Conservation (phyloP, 2,329 filamentous ascomycete genomes). For the Fusarium bulbicola region DNA sequence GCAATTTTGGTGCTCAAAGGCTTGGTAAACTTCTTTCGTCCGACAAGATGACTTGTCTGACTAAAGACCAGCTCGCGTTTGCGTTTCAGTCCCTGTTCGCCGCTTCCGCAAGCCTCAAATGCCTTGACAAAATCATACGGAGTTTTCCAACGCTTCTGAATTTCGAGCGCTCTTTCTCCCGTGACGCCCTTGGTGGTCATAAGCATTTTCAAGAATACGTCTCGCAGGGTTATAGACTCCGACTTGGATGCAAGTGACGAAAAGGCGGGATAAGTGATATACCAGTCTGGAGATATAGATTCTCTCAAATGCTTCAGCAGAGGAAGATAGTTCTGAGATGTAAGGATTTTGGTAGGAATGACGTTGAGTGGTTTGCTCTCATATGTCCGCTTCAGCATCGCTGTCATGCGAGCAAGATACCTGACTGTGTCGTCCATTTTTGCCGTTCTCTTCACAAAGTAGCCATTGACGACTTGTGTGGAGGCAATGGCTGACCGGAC, state of each 20-base stretch:
- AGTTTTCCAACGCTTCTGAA: constrained; percentile 81
- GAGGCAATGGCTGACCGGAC: constrained; percentile 78
- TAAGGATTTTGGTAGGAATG: constrained; percentile 72
- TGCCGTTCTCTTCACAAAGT: constrained; percentile 79
- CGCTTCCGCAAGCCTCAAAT: constrained; percentile 64
- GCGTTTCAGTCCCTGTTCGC: constrained; percentile 61
- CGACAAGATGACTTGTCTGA: constrained; percentile 66
- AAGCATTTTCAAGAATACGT: constrained; percentile 84
- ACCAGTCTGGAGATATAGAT: constrained; percentile 60
- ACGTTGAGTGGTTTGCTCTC: constrained; percentile 65
- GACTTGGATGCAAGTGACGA: constrained; percentile 79
- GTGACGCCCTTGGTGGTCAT: constrained; percentile 82
- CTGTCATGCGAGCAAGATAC: constrained; percentile 78
- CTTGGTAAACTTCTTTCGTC: constrained; percentile 74
- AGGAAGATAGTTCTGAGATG: constrained; percentile 71
- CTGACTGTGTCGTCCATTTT: constrained; percentile 81
- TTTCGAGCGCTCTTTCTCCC: constrained; percentile 81
- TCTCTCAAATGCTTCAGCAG: constrained; percentile 67
- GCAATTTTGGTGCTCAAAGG: constrained; percentile 74
- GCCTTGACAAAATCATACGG: constrained; percentile 77
- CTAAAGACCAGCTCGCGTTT: constrained; percentile 68
- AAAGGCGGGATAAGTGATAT: constrained; percentile 77
- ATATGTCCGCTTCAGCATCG: constrained; percentile 72
- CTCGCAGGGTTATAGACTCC: constrained; percentile 75
- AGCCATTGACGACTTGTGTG: constrained; percentile 81